Conservation (phyloP, 768 basidiomycete species). For the Lanmaoa pseudosensibilis region DNA sequence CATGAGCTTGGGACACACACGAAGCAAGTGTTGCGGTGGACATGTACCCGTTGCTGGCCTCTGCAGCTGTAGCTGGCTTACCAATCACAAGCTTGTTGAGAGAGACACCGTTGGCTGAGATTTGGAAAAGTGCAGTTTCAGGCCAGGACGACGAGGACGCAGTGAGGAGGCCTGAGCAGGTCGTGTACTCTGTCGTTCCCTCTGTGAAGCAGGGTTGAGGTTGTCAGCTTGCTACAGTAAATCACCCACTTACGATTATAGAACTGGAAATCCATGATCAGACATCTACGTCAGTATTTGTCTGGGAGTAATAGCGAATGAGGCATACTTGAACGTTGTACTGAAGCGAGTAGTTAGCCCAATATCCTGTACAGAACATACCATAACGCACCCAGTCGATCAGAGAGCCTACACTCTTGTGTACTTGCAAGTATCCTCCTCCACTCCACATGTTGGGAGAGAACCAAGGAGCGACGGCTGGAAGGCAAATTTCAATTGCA, state of each 20-base stretch:
- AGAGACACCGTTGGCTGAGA: conserved; percentile 52
- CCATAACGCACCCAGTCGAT: conserved; percentile 42
- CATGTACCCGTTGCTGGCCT: conserved; percentile 60
- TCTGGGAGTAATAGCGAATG: background rate
- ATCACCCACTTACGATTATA: conserved; percentile 20
- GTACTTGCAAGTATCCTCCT: conserved; percentile 42
- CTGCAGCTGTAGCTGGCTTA: conserved; percentile 54
- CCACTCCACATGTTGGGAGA: conserved; percentile 35
- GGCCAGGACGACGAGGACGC: conserved; percentile 43
- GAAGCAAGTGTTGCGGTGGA: conserved; percentile 50
- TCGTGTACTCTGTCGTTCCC: conserved; percentile 38
- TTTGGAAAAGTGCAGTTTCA: conserved; percentile 45
- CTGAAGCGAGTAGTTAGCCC: conserved; percentile 18
- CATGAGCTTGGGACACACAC: conserved; percentile 56
- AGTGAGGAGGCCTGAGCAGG: conserved; percentile 38
- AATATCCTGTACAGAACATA: background rate
- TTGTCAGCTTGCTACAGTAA: background rate
- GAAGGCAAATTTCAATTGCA: no score
- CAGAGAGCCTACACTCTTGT: conserved; percentile 40
- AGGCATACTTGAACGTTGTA: conserved; percentile 42
- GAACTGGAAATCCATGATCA: conserved; percentile 6
- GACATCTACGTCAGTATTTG: background rate
- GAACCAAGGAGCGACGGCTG: conserved; percentile 49
- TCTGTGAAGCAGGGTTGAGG: conserved; percentile 23
- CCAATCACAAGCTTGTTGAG: conserved; percentile 73